phyloP scores from a whole-genome alignment of 345 rosid species.

The Aquilaria yunnanensis region DNA sequence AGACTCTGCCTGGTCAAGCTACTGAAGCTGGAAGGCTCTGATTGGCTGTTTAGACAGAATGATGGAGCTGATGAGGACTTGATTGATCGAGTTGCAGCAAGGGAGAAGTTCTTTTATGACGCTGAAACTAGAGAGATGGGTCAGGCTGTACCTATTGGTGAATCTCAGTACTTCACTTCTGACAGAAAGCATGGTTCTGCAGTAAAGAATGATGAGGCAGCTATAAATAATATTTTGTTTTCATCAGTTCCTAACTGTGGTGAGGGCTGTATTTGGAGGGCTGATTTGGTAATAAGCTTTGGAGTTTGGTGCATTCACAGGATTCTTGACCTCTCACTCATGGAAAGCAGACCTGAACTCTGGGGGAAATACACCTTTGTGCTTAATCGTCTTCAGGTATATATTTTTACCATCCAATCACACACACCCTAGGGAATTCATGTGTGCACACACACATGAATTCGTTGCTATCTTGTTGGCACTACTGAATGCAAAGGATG shows the following conservation, averaged over 20 bases:
- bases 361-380: conserved; percentile 99
- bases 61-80: conserved; percentile 91
- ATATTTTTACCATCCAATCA: neutral
- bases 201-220: conserved; percentile 23
- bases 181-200: conserved; percentile 28
- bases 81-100: conserved; percentile 81
- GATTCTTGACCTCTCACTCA: conserved; percentile 74
- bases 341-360: conserved; percentile 97
- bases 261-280: conserved; percentile 88
- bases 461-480: no score
- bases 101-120: conserved; percentile 73
- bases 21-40: conserved; percentile 86
- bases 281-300: conserved; percentile 75
- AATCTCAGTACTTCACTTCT: conserved; percentile 26
- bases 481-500: no score
- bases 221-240: conserved; percentile 24
- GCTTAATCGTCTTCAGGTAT: conserved; percentile 96
- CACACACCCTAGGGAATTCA: no score
- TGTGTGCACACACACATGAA: no score
- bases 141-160: conserved; percentile 40
- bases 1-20: conserved; percentile 73
- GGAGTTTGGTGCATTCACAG: conserved; percentile 99
- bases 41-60: conserved; percentile 84
- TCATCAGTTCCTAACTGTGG: conserved; percentile 88
- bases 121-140: conserved; percentile 63